phyloP scores from a whole-genome alignment of 768 basidiomycete species.

The Lyophyllum semitale region DNA sequence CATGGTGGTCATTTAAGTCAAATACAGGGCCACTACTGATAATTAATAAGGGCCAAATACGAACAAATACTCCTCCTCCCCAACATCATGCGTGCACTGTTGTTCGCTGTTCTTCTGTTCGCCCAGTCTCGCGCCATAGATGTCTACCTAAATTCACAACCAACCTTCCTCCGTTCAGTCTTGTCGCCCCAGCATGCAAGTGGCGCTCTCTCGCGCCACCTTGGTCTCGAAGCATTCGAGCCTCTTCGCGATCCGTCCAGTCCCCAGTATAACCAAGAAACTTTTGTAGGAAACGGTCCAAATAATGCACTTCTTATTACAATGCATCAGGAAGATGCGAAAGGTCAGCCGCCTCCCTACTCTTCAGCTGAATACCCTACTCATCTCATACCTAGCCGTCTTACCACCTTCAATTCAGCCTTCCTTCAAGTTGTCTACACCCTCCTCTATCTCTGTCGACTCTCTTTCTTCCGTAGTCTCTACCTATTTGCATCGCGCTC shows the following conservation, averaged over 20 bases:
- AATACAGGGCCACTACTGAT: background rate
- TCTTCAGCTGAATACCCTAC: background rate
- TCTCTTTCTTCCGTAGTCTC: slow-evolving; percentile 56
- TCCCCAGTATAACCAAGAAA: slow-evolving; percentile 33
- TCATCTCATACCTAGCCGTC: slow-evolving; percentile 42
- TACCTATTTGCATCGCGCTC: slow-evolving; percentile 60
- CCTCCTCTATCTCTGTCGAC: slow-evolving; percentile 29
- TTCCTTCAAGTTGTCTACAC: slow-evolving; percentile 44
- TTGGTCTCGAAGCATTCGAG: slow-evolving; percentile 72
- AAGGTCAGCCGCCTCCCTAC: slow-evolving; percentile 41
- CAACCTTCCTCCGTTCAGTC: slow-evolving; percentile 33
- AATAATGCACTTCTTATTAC: slow-evolving; percentile 55
- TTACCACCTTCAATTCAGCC: slow-evolving; percentile 53
- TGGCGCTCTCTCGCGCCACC: slow-evolving; percentile 64
- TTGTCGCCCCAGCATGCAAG: slow-evolving; percentile 57
- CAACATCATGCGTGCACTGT: slow-evolving; percentile 24
- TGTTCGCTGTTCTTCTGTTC: slow-evolving; percentile 30
- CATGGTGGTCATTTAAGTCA: slow-evolving; percentile 22
- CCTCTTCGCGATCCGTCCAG: slow-evolving; percentile 39
- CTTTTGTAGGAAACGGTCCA: slow-evolving; percentile 59
- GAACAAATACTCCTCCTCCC: slow-evolving; percentile 26
- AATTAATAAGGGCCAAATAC: slow-evolving; percentile 23
- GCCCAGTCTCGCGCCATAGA: slow-evolving; percentile 48
- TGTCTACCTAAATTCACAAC: slow-evolving; percentile 59
- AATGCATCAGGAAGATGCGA: slow-evolving; percentile 54